Evolutionary conservation across 1,139 yeast species (phyloP).

Genomic region (Meyerozyma athensensis): DNA sequence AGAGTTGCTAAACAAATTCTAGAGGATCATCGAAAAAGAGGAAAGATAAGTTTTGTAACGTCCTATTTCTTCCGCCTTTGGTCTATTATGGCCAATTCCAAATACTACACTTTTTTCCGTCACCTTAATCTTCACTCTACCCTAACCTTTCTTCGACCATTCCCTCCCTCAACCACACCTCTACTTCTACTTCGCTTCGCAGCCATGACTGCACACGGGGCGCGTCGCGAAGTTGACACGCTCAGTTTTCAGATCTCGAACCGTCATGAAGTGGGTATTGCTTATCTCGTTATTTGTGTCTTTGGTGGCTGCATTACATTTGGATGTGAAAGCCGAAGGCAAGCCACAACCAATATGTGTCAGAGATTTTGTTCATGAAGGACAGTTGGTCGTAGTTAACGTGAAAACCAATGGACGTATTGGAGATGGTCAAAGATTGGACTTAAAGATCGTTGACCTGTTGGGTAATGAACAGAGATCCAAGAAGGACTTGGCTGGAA

Average conservation of each 20-base stretch:
- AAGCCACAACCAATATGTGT: slow-evolving; percentile 56
- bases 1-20: too few relatives aligned
- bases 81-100: too few relatives aligned
- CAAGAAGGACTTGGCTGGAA: slow-evolving; percentile 62
- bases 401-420: slow-evolving; percentile 64
- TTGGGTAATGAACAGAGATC: slow-evolving; percentile 69
- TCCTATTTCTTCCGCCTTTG: too few relatives aligned
- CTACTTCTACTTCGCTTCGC: too few relatives aligned
- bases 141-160: too few relatives aligned
- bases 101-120: too few relatives aligned
- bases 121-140: too few relatives aligned
- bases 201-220: too few relatives aligned
- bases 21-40: too few relatives aligned
- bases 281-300: slow-evolving; percentile 15
- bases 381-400: slow-evolving; percentile 81
- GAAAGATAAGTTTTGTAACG: too few relatives aligned
- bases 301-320: slow-evolving; percentile 28
- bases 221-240: slow-evolving; percentile 2
- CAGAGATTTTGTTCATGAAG: slow-evolving; percentile 82
- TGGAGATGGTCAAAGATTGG: slow-evolving; percentile 83
- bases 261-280: background rate
- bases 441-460: slow-evolving; percentile 57
- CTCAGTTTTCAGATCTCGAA: slow-evolving; percentile 3
- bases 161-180: too few relatives aligned
- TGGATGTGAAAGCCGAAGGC: slow-evolving; percentile 35